phyloP scores from a whole-genome alignment of 768 basidiomycete species.

The Russula earlei region DNA sequence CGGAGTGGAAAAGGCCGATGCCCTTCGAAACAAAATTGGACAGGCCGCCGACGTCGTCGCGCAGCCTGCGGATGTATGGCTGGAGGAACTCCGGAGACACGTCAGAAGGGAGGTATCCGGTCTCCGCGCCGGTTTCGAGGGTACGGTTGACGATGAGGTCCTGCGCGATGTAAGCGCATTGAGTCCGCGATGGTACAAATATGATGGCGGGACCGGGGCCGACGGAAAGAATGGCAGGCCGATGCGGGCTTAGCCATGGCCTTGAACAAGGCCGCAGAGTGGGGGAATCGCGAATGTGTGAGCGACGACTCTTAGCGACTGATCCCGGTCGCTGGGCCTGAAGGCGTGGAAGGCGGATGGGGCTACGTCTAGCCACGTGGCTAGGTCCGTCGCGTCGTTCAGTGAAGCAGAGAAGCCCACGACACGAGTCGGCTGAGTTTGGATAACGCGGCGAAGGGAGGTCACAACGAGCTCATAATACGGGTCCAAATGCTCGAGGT shows the following conservation, averaged over 20 bases:
- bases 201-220: slow-evolving; percentile 52
- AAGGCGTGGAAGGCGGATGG: slow-evolving; percentile 61
- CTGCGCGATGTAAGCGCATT: slow-evolving; percentile 62
- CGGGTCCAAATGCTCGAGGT: slow-evolving; percentile 73
- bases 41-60: slow-evolving; percentile 48
- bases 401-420: slow-evolving; percentile 74
- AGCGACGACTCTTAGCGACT: slow-evolving; percentile 55
- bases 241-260: slow-evolving; percentile 89
- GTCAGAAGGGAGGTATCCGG: slow-evolving; percentile 54
- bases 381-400: slow-evolving; percentile 71
- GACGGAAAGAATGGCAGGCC: slow-evolving; percentile 48
- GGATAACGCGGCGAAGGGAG: slow-evolving; percentile 54
- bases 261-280: slow-evolving; percentile 82
- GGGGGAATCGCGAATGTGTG: slow-evolving; percentile 79
- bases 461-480: slow-evolving; percentile 79
- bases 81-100: slow-evolving; percentile 48
- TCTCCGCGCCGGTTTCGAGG: slow-evolving; percentile 55
- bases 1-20: slow-evolving; percentile 79
- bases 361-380: slow-evolving; percentile 73
- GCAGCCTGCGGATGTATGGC: slow-evolving; percentile 46
- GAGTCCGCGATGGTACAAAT: slow-evolving; percentile 79
- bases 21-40: slow-evolving; percentile 74
- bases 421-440: slow-evolving; percentile 53
- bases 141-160: slow-evolving; percentile 87
- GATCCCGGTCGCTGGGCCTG: slow-evolving; percentile 73